Conservation (phyloP, 805 yeast genomes). For the Yamadazyma philogaea region DNA sequence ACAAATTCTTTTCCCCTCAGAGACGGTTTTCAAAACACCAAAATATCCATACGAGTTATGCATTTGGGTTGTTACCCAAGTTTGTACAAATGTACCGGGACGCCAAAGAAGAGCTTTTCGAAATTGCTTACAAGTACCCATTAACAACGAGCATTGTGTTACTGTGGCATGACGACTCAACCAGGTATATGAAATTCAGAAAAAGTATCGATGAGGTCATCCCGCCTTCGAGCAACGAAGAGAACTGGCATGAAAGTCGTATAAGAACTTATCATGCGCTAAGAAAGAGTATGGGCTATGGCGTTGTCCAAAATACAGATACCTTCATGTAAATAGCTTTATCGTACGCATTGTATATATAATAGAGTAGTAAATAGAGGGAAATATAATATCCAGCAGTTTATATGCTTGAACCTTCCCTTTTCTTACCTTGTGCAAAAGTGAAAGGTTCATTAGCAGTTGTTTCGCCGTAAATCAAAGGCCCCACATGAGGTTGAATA, state of each 20-base stretch:
- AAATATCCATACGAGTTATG: slow-evolving; percentile 19
- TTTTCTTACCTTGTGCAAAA: slow-evolving; percentile 24
- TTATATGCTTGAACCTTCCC: background rate
- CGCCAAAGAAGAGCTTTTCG: slow-evolving; percentile 21
- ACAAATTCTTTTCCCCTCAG: slow-evolving; percentile 30
- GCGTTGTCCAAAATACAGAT: background rate
- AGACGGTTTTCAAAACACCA: slow-evolving; percentile 15
- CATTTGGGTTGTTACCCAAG: slow-evolving; percentile 15
- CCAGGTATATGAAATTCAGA: background rate
- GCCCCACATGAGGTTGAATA: slow-evolving; percentile 88
- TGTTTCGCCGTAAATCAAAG: slow-evolving; percentile 64
- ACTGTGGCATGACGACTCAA: background rate
- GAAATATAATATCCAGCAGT: background rate
- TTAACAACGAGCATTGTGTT: slow-evolving; percentile 30
- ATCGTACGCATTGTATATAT: slow-evolving; percentile 3
- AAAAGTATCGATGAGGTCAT: slow-evolving; percentile 17
- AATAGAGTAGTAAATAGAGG: background rate
- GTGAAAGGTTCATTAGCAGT: slow-evolving; percentile 23
- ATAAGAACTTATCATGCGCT: slow-evolving; percentile 24
- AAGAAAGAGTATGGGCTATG: background rate
- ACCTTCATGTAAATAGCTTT: slow-evolving; percentile 6
- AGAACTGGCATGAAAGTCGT: slow-evolving; percentile 21
- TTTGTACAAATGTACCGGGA: slow-evolving; percentile 18
- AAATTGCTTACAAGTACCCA: slow-evolving; percentile 33
- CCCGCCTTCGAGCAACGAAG: slow-evolving; percentile 16